phyloP scores from a whole-genome alignment of 75 land plant genomes.

The Cunninghamia lanceolata region DNA sequence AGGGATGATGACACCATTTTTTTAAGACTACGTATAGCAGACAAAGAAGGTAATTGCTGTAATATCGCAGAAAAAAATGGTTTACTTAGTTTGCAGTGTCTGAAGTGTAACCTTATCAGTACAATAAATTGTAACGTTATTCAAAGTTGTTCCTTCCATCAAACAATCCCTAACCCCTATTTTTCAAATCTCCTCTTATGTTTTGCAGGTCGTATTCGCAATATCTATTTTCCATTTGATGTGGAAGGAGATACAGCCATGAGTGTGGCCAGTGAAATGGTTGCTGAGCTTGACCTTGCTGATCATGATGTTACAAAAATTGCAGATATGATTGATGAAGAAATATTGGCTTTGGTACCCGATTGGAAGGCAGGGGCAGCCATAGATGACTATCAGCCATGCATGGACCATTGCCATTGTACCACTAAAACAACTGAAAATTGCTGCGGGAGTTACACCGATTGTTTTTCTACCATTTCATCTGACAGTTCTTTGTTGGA shows the following conservation, averaged over 20 bases:
- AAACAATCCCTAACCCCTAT: background rate
- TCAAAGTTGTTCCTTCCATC: background rate
- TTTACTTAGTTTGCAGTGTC: background rate
- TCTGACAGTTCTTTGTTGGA: slow-evolving; percentile 31
- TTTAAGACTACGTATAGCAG: slow-evolving; percentile 81
- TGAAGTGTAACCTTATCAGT: background rate
- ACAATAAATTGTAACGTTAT: background rate
- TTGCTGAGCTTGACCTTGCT: slow-evolving; percentile 51
- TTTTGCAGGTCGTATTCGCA: slow-evolving; percentile 55
- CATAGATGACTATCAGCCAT: slow-evolving; percentile 36
- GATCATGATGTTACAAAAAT: slow-evolving; percentile 65
- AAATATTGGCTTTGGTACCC: slow-evolving; percentile 57
- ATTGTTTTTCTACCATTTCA: slow-evolving; percentile 15
- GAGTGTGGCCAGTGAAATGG: slow-evolving; percentile 78
- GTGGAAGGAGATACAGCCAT: slow-evolving; percentile 65
- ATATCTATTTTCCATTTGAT: slow-evolving; percentile 74
- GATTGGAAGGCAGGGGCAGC: slow-evolving; percentile 68
- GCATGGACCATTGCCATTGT: slow-evolving; percentile 27
- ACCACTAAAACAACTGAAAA: slow-evolving; percentile 10
- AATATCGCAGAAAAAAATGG: background rate
- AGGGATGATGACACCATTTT: slow-evolving; percentile 74
- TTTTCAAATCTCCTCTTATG: background rate
- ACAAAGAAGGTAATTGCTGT: slow-evolving; percentile 60
- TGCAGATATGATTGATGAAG: slow-evolving; percentile 66
- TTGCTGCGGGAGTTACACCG: slow-evolving; percentile 5